Base-by-base conservation (phyloP, 2,329 filamentous ascomycete species). In the Pseudogymnoascus sp. region DNA sequence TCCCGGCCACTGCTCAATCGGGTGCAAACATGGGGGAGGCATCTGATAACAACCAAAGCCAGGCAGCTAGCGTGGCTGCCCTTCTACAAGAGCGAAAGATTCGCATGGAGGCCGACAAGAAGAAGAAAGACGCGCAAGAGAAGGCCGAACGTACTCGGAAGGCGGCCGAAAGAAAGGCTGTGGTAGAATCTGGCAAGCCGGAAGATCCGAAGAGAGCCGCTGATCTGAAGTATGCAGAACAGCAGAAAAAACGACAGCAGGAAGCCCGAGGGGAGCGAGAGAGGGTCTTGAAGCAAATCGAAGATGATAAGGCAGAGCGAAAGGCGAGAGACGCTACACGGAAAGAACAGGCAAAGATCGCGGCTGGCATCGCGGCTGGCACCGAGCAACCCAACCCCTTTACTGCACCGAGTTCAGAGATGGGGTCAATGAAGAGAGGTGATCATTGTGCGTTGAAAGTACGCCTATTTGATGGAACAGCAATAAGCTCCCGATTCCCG, bases 381-480 rank as follows among this genome's bases (percentile, higher is more conserved):
- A 35, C 11, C 12, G 28, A 33, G 25, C 25, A 53, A 11, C 50
- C 50, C 16, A 56, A 56, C 50, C 50, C 50, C 50, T 56, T 56
- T 35, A 56, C 50, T 33, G 50, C 50, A 35, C 50, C 50, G n/a
- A 33, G 28, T 33, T 56, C 50, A 35, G 50, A 56, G 5, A 18
- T 65, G 37, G 67, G 64, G 8, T 56, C 61, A 37, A 63, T 59
- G 3, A 63, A 62, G 4, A 63, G 59, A 70, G 65, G 66, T 53
- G 73, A 74, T 38, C 68, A 73, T 65, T 86, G 84, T 66, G 83
- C 87, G 16, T 77, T 97, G 1, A 91, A 94, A 70, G 84, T 96
- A 16, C 84, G 92, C 6, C 79, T 96, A 0, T 89, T 95, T 63
- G 91, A 97, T 71, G 93, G 93, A 8, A 87, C 86, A 10, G 92